Evolutionary conservation across 345 rosid species (phyloP).

Genomic region (Noccaea caerulescens): DNA sequence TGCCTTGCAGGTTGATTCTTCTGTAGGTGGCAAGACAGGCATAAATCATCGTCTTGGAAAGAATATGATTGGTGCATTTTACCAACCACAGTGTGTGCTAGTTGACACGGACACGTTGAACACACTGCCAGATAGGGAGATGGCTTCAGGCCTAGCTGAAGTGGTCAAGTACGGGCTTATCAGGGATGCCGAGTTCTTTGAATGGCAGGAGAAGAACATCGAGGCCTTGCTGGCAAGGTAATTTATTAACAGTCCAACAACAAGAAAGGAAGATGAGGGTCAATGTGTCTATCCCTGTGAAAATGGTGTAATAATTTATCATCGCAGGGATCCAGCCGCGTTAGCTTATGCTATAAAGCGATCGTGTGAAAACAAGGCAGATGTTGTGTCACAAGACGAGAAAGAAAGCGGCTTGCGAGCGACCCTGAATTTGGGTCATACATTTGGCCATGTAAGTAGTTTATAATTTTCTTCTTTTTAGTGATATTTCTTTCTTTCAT

Average conservation of each 20-base stretch:
- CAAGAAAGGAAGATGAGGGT: not conserved
- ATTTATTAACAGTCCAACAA: not conserved
- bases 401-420: slow-evolving; percentile 95
- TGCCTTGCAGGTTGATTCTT: slow-evolving; percentile 82
- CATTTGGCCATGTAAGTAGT: slow-evolving; percentile 94
- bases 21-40: slow-evolving; percentile 99
- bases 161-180: slow-evolving; percentile 96
- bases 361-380: slow-evolving; percentile 97
- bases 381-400: slow-evolving; percentile 97
- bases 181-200: slow-evolving; percentile 90
- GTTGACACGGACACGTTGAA: slow-evolving; percentile 85
- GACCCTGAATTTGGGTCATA: slow-evolving; percentile 93
- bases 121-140: slow-evolving; percentile 88
- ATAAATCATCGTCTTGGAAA: slow-evolving; percentile 92
- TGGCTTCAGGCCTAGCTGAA: slow-evolving; percentile 95
- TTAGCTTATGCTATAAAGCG: slow-evolving; percentile 91
- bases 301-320: not conserved
- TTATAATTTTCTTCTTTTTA: not conserved
- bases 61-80: slow-evolving; percentile 96
- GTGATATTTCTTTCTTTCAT: not conserved
- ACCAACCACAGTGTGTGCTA: slow-evolving; percentile 97
- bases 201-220: slow-evolving; percentile 96
- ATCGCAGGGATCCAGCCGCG: slow-evolving; percentile 81
- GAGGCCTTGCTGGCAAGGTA: slow-evolving; percentile 77
- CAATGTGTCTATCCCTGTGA: slow-evolving; percentile 4